Evolutionary conservation across 306 rosid species (phyloP), one percentile per base, ranked within the genome.

Genomic region (Lathyrus aphaca): DNA sequence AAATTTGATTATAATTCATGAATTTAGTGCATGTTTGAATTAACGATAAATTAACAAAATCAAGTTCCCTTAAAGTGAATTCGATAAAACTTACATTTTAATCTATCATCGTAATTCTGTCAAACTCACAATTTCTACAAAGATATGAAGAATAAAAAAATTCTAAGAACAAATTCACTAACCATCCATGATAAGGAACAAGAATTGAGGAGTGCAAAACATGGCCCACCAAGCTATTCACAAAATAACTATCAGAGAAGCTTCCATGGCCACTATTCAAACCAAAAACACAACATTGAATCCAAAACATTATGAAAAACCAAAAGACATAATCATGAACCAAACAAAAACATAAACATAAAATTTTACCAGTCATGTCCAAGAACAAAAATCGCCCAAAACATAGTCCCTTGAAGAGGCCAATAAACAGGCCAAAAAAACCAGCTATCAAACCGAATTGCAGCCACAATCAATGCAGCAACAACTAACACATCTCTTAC

Each of bases 161-260:
- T 39, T 23, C 4, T 2, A 38, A 42, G 10, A 48, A 59, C 21
- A 19, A 51, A 29, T 15, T 62, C 29, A 78, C 85, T 58, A 44
- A 94, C 99, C 97, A 94, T 75, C 97, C 99, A 84, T 94, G 83
- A 45, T 88, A 91, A 1, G 99, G 99, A 21, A 94, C 99, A 43
- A 94, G 94, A 79, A 91, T 91, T 70, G 84, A 74, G 39, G 99
- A 94, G 60, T 94, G 99, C 72, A 94, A 76, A 44, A 94, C 17
- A 72, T 88, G 99, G 58, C 99, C 99, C 77, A 91, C 85, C 2
- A 88, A 1, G 45, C 40, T 81, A 64, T 91, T 94, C 44, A 94
- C 74, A 65, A 13, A 8, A 7, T 82, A 11, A 62, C 75, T 87
- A 82, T 88, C 60, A 10, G 99, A 94, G 85, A 94, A 94, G 86